Evolutionary conservation across 176 grass and related monocot genomes (phyloP).

Genomic region (Zoysia japonica): DNA sequence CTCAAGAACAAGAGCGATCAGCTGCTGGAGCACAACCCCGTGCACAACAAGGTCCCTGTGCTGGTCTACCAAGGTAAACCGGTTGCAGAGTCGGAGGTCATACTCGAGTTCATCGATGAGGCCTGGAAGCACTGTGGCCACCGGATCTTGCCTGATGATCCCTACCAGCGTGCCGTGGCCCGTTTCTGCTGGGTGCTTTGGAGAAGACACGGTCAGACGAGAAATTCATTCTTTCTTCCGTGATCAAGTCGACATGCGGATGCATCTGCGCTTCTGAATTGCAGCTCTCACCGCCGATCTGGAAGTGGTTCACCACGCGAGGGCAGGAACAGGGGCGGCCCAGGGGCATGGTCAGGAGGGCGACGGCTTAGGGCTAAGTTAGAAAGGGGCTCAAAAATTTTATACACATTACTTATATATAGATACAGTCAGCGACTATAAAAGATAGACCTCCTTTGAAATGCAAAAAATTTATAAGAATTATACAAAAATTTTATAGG

Average conservation of each 20-base stretch:
- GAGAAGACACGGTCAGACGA: background rate
- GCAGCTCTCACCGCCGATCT: conserved; percentile 48
- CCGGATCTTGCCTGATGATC: conserved; percentile 38
- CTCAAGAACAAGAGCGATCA: conserved; percentile 43
- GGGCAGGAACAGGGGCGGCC: conserved; percentile 29
- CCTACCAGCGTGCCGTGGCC: conserved; percentile 40
- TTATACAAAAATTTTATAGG: no score
- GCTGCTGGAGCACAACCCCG: conserved; percentile 45
- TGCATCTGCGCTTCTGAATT: background rate
- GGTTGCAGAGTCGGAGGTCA: conserved; percentile 42
- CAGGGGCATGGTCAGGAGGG: conserved; percentile 28
- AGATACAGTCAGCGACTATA: no score
- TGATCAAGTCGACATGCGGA: no score
- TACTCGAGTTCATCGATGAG: conserved; percentile 55
- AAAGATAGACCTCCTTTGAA: no score
- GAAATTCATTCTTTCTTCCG: no score
- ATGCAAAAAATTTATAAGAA: no score
- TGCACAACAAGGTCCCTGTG: conserved; percentile 53
- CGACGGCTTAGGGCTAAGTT: background rate
- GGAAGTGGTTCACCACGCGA: conserved; percentile 43
- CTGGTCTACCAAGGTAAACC: conserved; percentile 40
- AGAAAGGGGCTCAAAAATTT: no score
- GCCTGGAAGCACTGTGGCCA: conserved; percentile 10
- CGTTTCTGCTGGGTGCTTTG: conserved; percentile 39
- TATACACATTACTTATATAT: no score